These are phyloP conservation scores for Penicillium sp. DNA, from an alignment of 2,329 filamentous ascomycete genomes.

Conservation along the genomic window DNA sequence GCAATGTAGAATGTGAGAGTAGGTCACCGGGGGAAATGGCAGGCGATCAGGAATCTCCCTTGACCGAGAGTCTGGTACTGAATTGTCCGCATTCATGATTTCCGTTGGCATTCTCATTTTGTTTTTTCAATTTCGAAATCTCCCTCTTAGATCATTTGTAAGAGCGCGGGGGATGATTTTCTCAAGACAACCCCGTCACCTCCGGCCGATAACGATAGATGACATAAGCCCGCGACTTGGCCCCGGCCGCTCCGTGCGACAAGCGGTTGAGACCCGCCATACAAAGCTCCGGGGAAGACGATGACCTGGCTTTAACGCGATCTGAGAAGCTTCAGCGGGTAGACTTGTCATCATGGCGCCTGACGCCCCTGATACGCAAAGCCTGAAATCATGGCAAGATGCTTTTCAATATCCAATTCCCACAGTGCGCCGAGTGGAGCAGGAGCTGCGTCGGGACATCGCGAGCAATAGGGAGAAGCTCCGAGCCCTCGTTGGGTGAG, in stretches of 20 bases:
- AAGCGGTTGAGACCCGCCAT: too few species aligned
- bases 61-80: slow-evolving; percentile 10
- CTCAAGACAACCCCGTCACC: slow-evolving; percentile 12
- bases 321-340: slow-evolving; percentile 5
- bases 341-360: slow-evolving; percentile 42
- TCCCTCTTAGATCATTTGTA: slow-evolving; percentile 1
- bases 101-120: slow-evolving; percentile 20
- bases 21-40: slow-evolving; percentile 76
- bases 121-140: background rate
- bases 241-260: background rate
- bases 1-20: slow-evolving; percentile 85
- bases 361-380: slow-evolving; percentile 52
- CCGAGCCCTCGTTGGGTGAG: slow-evolving; percentile 59
- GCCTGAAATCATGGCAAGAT: slow-evolving; percentile 59
- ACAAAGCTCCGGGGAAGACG: background rate
- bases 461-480: slow-evolving; percentile 61
- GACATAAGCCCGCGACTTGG: slow-evolving; percentile 6
- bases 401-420: slow-evolving; percentile 62
- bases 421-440: slow-evolving; percentile 56
- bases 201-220: slow-evolving; percentile 18
- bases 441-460: slow-evolving; percentile 57
- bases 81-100: slow-evolving; percentile 21
- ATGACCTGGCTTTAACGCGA: slow-evolving; percentile 8
- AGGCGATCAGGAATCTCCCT: slow-evolving; percentile 35
- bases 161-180: slow-evolving; percentile 18